Percentiles rank a stretch among this genome's conserved stretches.
Conservation (phyloP, 108 stramenopile genomes). For the Seminavis robusta region DNA sequence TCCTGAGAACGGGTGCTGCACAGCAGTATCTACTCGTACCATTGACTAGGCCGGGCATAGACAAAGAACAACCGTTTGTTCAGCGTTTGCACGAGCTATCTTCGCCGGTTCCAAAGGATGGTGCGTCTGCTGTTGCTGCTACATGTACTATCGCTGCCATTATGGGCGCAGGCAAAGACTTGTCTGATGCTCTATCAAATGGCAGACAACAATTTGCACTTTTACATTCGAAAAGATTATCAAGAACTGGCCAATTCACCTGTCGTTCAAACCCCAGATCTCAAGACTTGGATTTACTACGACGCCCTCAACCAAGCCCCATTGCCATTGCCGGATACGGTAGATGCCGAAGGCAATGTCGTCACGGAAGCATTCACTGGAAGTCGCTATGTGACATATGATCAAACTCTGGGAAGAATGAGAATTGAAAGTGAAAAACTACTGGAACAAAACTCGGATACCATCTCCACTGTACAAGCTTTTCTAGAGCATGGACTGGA, state of each 20-base stretch:
- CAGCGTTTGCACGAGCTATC: too few relatives aligned
- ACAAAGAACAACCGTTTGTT: too few relatives aligned
- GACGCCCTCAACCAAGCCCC: conserved; percentile 3
- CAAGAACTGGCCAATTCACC: conserved; percentile 13
- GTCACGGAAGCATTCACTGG: background rate
- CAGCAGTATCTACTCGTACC: too few relatives aligned
- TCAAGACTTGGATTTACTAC: conserved; percentile 25
- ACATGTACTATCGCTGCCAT: too few relatives aligned
- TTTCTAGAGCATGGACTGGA: conserved; percentile 5
- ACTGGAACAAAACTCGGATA: conserved; percentile 1
- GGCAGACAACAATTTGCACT: conserved; percentile 32
- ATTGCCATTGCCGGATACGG: conserved; percentile 12
- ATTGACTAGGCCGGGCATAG: too few relatives aligned
- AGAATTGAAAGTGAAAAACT: background rate
- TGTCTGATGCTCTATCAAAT: conserved; percentile 27
- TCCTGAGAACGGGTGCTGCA: too few relatives aligned
- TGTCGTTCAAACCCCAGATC: background rate
- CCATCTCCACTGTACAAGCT: conserved; percentile 1
- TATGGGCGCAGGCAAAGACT: background rate
- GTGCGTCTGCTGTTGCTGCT: too few relatives aligned
- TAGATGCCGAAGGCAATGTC: conserved; percentile 6
- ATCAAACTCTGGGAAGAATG: conserved; percentile 7
- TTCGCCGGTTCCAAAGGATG: too few relatives aligned
- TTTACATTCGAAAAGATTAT: conserved; percentile 25
- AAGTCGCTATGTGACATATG: background rate